Conservation (phyloP, 1,139 yeast species). For the Saccharomycopsis phalli region DNA sequence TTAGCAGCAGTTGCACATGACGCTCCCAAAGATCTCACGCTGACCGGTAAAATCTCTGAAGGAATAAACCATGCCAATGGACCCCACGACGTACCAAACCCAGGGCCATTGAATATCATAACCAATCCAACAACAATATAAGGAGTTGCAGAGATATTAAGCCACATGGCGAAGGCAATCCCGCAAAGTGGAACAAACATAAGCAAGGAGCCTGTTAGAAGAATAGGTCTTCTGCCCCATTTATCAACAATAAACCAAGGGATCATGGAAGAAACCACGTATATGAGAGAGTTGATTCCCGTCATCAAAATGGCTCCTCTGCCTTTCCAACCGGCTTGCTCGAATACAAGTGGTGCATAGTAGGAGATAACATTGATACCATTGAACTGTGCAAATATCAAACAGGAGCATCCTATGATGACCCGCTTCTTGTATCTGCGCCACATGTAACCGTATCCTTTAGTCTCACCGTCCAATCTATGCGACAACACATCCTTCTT, state of each 20-base stretch:
- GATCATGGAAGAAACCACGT: conserved; percentile 67
- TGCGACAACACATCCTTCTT: conserved; percentile 73
- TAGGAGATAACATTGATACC: conserved; percentile 91
- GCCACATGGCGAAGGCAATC: conserved; percentile 58
- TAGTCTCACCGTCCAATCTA: conserved; percentile 64
- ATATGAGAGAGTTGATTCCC: conserved; percentile 76
- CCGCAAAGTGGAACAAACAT: conserved; percentile 66
- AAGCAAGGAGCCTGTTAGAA: conserved; percentile 64
- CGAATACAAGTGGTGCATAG: conserved; percentile 90
- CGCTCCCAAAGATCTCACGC: conserved; percentile 88
- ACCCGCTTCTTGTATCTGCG: conserved; percentile 62
- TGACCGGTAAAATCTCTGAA: conserved; percentile 77
- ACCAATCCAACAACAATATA: conserved; percentile 67
- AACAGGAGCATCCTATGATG: conserved; percentile 85
- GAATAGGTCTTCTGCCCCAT: conserved; percentile 85
- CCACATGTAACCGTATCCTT: conserved; percentile 65
- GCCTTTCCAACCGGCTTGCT: conserved; percentile 92
- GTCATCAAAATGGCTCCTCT: conserved; percentile 85
- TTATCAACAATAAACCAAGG: conserved; percentile 88
- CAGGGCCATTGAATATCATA: conserved; percentile 62
- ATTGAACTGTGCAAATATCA: conserved; percentile 84
- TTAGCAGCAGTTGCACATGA: conserved; percentile 86
- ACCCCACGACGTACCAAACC: conserved; percentile 87
- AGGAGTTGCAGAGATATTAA: conserved; percentile 57
- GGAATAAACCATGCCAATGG: conserved; percentile 94